Conservation (phyloP, 2,329 filamentous ascomycete species). For the Aspergillus quadricinctus region DNA sequence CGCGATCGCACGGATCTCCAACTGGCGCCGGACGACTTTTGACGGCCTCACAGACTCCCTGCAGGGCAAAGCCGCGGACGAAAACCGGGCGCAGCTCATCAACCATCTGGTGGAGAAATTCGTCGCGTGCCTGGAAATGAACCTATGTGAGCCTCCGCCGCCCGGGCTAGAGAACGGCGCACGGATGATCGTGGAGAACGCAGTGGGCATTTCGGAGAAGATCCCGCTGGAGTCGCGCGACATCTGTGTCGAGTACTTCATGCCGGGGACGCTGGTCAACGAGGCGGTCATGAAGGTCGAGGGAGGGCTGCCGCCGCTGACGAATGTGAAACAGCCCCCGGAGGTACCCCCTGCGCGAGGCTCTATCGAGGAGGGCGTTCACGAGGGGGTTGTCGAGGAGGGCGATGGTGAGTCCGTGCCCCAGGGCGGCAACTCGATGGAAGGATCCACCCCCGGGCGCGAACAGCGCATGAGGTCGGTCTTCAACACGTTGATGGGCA, state of each 20-base stretch:
- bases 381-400: slow-evolving; percentile 13
- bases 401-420: slow-evolving; percentile 20
- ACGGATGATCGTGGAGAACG: slow-evolving; percentile 88
- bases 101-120: slow-evolving; percentile 65
- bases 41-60: slow-evolving; percentile 78
- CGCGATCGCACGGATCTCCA: slow-evolving; percentile 78
- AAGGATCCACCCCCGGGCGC: slow-evolving; percentile 6
- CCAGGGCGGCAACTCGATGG: slow-evolving; percentile 8
- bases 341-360: not conserved
- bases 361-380: slow-evolving; percentile 17
- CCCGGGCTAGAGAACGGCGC: slow-evolving; percentile 81
- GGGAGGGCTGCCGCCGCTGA: slow-evolving; percentile 57
- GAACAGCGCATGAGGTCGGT: slow-evolving; percentile 38
- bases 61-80: slow-evolving; percentile 59
- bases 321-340: slow-evolving; percentile 15
- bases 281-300: slow-evolving; percentile 82
- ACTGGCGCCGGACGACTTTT: slow-evolving; percentile 88
- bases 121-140: slow-evolving; percentile 65
- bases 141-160: slow-evolving; percentile 71
- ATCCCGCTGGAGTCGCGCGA: slow-evolving; percentile 88
- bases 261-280: slow-evolving; percentile 68
- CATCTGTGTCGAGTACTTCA: slow-evolving; percentile 79
- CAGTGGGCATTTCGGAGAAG: slow-evolving; percentile 78
- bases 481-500: slow-evolving; percentile 38
- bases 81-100: slow-evolving; percentile 66